A percentile compares a stretch with the other conserved stretches of the same genome.
phyloP scores from a whole-genome alignment of 2,329 filamentous ascomycete species.

The Leptographium lundbergii region DNA sequence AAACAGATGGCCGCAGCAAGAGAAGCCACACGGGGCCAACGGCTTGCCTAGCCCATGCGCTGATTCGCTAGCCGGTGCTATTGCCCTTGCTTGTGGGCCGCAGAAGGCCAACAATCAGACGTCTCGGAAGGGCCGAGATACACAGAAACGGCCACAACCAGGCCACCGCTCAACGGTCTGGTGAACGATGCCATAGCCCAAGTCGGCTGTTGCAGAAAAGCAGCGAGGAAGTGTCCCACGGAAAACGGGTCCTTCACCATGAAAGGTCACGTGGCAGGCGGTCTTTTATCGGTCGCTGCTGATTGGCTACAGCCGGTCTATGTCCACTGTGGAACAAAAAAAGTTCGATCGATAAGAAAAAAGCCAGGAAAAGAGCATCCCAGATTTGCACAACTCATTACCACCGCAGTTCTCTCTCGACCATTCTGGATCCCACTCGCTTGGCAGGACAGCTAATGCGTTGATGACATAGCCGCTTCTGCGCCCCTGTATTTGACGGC shows the following conservation, averaged over 20 bases:
- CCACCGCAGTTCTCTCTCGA: background rate
- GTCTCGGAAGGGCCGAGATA: too few species aligned
- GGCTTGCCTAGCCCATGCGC: background rate
- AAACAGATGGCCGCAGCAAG: background rate
- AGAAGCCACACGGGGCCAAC: background rate
- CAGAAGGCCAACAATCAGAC: background rate
- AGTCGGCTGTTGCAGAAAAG: too few species aligned
- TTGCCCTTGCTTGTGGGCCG: background rate
- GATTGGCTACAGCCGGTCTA: background rate
- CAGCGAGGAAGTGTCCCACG: background rate
- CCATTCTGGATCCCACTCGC: background rate
- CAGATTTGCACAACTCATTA: background rate
- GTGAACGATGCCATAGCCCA: too few species aligned
- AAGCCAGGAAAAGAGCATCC: background rate
- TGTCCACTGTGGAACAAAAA: background rate
- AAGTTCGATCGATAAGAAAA: slow-evolving; percentile 9
- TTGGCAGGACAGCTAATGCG: background rate
- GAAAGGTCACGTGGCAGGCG: background rate
- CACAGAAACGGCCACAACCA: too few species aligned
- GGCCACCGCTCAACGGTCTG: too few species aligned
- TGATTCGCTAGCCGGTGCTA: background rate
- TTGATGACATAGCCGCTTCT: background rate
- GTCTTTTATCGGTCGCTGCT: background rate
- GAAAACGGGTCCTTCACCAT: background rate
- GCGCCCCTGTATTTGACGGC: background rate